Base-by-base conservation (phyloP, 2,329 filamentous ascomycete species). In the Hypoxylon sp. region DNA sequence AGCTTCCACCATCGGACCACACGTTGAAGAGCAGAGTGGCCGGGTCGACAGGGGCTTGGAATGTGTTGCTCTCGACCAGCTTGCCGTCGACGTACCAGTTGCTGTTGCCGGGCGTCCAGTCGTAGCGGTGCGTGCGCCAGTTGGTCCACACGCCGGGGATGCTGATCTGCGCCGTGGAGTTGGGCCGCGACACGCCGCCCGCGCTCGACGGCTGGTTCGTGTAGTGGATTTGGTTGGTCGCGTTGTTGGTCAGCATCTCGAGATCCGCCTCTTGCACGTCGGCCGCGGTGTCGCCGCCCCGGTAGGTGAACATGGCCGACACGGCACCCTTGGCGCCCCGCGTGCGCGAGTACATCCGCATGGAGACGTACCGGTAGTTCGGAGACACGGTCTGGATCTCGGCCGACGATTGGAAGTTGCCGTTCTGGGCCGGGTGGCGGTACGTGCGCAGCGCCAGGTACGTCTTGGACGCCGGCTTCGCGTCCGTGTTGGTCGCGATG, bases 1-100 rank as follows among this genome's bases (percentile, higher is more conserved):
- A 87, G 43, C 68, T 67, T 4, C 82, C 81, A 21, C 82, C 82
- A 55, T 86, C 77, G 55, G 79, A 78, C 83, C 83, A 87, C 44
- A 79, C 75, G 61, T 86, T 86, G 63, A 86, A 69, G 38, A 82
- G 74, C 30, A 86, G 64, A 36, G 74, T 74, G 25, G 76, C 75
- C 11, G 76, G 70, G 49, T 79, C 75, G 11, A 73, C 69, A 0
- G 84, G 83, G 5, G 79, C 77, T 53, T 83, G 80, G 62, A 80
- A 81, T 5, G 70, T 70, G 57, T 81, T 83, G 15, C 71, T 73
- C 3, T 79, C 76, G 1, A 78, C 71, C 61, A 78, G 68, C 36
- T 71, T 58, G 15, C 76, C 78, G 63, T 84, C 73, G 13, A 83
- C 72, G 59, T 76, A 86, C 82, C 82, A 87, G 20, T 74, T 75